Conservation (phyloP, 73 alveolate species). For the Loxodes magnus region DNA sequence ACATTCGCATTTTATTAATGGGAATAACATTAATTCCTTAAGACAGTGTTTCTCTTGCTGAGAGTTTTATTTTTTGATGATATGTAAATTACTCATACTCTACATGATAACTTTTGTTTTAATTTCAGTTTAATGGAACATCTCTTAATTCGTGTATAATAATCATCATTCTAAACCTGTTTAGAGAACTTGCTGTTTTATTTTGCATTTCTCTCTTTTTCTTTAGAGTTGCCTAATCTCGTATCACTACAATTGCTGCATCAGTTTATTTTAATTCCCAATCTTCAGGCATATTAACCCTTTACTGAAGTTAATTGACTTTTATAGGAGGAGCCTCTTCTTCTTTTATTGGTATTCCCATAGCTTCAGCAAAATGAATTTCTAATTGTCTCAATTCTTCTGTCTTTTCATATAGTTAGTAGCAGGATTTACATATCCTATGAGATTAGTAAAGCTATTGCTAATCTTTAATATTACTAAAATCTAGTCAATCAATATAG, state of each 20-base stretch:
- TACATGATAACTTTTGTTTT: not conserved
- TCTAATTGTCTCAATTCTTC: slow-evolving; percentile 55
- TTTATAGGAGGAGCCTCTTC: slow-evolving; percentile 11
- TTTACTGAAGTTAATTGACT: slow-evolving; percentile 11
- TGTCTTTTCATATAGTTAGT: slow-evolving; percentile 47
- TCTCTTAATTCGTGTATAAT: slow-evolving; percentile 7
- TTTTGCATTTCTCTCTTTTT: slow-evolving; percentile 15
- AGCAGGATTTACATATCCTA: slow-evolving; percentile 69
- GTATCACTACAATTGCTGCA: slow-evolving; percentile 5
- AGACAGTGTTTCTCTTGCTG: too few relatives aligned
- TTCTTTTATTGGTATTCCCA: slow-evolving; percentile 42
- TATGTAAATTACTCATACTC: not conserved
- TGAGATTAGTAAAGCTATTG: slow-evolving; percentile 46
- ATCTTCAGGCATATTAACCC: slow-evolving; percentile 22
- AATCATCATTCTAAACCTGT: slow-evolving; percentile 20
- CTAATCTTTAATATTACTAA: slow-evolving; percentile 22
- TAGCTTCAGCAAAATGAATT: slow-evolving; percentile 33
- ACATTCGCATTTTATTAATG: too few relatives aligned
- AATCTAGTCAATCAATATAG: slow-evolving; percentile 27
- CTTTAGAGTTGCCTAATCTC: slow-evolving; percentile 15
- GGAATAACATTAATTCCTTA: too few relatives aligned
- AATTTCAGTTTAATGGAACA: not conserved
- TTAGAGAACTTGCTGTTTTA: slow-evolving; percentile 19
- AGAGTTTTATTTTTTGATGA: not conserved
- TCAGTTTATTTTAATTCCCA: slow-evolving; percentile 6